These are phyloP conservation scores for Colletotrichum somersetense DNA, from an alignment of 2,329 filamentous ascomycete species.

Conservation along the genomic window DNA sequence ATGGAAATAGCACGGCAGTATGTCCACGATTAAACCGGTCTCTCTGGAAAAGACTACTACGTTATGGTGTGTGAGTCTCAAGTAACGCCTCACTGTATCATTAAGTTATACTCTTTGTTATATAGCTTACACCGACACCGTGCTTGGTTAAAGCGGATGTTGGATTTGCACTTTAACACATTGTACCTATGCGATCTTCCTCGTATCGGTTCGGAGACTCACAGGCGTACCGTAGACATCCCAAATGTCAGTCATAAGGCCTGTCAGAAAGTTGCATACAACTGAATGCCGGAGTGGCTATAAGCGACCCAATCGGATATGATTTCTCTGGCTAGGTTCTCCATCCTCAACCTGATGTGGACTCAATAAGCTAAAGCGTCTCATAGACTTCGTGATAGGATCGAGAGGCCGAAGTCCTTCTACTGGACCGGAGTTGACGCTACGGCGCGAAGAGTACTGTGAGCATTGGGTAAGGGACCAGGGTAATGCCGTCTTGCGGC, in stretches of 20 bases:
- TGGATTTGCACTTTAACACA: background rate
- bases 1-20: too few species aligned
- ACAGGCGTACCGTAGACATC: background rate
- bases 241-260: background rate
- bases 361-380: too few species aligned
- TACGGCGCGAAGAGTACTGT: background rate
- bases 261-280: background rate
- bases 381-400: fast-evolving
- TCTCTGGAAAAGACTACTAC: too few species aligned
- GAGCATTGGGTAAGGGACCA: background rate
- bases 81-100: background rate
- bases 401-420: background rate
- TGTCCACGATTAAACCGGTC: too few species aligned
- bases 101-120: background rate
- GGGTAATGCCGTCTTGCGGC: background rate
- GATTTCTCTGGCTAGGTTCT: background rate
- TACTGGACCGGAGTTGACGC: background rate
- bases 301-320: background rate
- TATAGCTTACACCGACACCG: too few species aligned
- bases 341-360: background rate
- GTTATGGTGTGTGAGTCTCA: too few species aligned
- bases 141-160: too few species aligned
- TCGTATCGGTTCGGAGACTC: background rate
- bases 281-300: background rate
- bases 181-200: background rate